Base-by-base conservation (phyloP, 768 basidiomycete species). In the button mushroom (Agaricus bisporus) region DNA sequence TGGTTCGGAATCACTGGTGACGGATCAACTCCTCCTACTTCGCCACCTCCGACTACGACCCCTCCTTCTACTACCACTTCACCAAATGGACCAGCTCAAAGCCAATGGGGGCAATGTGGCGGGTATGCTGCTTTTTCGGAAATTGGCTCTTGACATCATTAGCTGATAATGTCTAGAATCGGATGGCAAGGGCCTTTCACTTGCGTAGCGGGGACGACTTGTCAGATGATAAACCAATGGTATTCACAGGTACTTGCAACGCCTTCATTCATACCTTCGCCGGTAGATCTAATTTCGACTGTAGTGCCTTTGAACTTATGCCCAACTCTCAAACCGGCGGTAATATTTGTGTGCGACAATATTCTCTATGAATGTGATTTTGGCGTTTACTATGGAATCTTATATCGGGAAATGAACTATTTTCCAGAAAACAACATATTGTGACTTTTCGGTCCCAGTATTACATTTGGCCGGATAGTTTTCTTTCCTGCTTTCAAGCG, bases 1-100 rank as follows among this genome's bases (percentile, higher is more conserved):
- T 81, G 73, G 72, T 77, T 80, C 56, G 77, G 77, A 32, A 67
- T 80, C 53, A 71, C n/a, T n/a, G n/a, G n/a, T n/a, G n/a, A n/a
- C n/a, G n/a, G n/a, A n/a, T n/a, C n/a, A n/a, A n/a, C n/a, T n/a
- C n/a, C n/a, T n/a, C n/a, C n/a, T n/a, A n/a, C n/a, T n/a, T n/a
- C n/a, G n/a, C n/a, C n/a, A n/a, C n/a, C 67, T 26, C 49, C 58
- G 9, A 54, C 59, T 3, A 60, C 50, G 10, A 39, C 56, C n/a
- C 25, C 35, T 11, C 39, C 61, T 25, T 26, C 61, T 3, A 54
- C 59, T 6, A 57, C 64, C 2, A 48, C 59, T 36, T 49, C 61
- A 8, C 29, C 51, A 8, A 55, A 61, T 38, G 60, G 49, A 5
- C 58, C 59, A 22, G 42, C 60, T 28, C 63, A 63, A 29, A 54